Conservation (phyloP, 495 filamentous ascomycete species). For the Penicillium salamii region DNA sequence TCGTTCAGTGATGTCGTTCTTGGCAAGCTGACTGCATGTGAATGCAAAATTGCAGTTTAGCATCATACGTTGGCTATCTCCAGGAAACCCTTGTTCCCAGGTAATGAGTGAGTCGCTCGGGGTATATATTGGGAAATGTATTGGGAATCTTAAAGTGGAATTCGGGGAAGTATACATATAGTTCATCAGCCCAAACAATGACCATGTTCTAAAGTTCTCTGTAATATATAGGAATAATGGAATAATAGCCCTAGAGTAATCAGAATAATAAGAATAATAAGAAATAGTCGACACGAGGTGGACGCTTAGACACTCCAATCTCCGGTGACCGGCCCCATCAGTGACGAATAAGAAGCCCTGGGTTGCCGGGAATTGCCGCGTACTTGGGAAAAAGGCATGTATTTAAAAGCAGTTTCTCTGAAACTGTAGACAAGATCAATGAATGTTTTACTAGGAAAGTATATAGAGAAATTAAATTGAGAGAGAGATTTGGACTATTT, state of each 20-base stretch:
- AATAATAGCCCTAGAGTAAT: too few species aligned
- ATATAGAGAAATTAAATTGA: too few species aligned
- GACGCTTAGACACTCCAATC: constrained; percentile 26
- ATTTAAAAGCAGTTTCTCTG: constrained; percentile 1
- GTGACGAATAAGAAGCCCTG: constrained; percentile 9
- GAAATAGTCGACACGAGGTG: neutral
- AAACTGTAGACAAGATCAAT: neutral
- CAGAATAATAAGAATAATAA: neutral
- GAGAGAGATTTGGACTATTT: neutral
- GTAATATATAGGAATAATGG: too few species aligned
- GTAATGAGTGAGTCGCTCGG: neutral
- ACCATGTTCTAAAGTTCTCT: neutral
- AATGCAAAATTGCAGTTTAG: constrained; percentile 10
- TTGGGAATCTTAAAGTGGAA: neutral
- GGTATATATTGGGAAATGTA: neutral
- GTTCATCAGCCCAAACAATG: too few species aligned
- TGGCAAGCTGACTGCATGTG: constrained; percentile 16
- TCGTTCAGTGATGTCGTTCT: constrained; percentile 7
- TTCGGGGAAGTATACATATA: too few species aligned
- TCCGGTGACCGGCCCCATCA: constrained; percentile 19
- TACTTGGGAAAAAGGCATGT: neutral
- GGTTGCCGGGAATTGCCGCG: constrained; percentile 25
- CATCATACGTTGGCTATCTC: constrained; percentile 10
- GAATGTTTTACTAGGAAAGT: too few species aligned
- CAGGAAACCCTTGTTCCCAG: neutral